Evolutionary conservation across 2,329 filamentous ascomycete genomes (phyloP), one percentile per base, ranked within the genome.

Genomic region (Boeremia exigua): DNA sequence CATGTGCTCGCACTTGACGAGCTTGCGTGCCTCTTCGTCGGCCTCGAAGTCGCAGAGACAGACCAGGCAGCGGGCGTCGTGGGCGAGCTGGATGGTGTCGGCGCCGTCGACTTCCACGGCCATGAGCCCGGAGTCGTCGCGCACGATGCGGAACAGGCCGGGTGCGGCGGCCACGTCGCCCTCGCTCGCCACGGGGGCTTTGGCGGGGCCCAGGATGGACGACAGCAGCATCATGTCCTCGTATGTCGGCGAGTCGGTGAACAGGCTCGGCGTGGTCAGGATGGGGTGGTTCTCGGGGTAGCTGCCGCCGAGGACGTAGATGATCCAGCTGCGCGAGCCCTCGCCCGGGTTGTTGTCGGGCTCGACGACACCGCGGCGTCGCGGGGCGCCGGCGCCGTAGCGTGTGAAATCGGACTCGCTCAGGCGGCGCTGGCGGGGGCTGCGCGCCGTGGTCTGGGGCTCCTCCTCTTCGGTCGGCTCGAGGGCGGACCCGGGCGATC

Each of bases 171-270:
- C 82, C 25, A 90, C 80, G 64, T 89, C 87, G 51, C 86, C 84
- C 58, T 86, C 82, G 52, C 81, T 85, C 15, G 87, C 87, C 46
- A 90, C 87, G 3, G 87, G 87, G 2, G 87, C 86, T 67, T 89
- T 89, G 4, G 84, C 87, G 43, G 87, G 87, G 1, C 87, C 87
- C 14, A 90, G 77, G 10, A 89, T 79, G 11, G 86, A 86, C 11
- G 86, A 88, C 4, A 90, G 79, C 39, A 89, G 76, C 69, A 89
- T 83, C 87, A 90, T 89, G 63, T 90, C 87, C 73, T 90, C 87
- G 66, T 90, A 89, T 1, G 87, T 88, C 2, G 87, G 87, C 47
- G 87, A 86, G 73, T 89, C 87, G 15, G 86, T 89, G 69, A 89
- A 89, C 10, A 90, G 78, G 62, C 86, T 88, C 11, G 87, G 87